phyloP scores from a whole-genome alignment of 306 rosid genomes.

The Pueraria montana region DNA sequence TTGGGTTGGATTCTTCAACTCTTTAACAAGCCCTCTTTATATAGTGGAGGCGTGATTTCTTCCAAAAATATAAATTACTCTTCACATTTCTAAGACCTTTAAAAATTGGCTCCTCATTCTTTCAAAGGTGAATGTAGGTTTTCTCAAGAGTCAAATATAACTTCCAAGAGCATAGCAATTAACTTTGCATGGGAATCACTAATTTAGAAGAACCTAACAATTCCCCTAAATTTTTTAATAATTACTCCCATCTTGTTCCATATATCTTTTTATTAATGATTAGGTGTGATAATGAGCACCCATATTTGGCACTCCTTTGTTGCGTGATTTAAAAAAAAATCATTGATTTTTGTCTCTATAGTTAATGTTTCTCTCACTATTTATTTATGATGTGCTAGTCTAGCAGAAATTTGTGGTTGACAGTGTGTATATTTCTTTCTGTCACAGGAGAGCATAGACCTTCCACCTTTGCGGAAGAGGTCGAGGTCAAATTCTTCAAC shows the following conservation, averaged over 20 bases:
- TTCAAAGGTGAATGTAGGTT: background rate
- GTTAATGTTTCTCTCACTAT: constrained; percentile 5
- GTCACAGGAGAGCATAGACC: constrained; percentile 53
- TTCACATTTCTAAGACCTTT: background rate
- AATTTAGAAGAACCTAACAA: background rate
- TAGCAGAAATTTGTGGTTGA: constrained; percentile 20
- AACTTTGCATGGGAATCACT: background rate
- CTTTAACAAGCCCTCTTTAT: background rate
- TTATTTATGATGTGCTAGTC: background rate
- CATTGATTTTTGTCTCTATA: constrained; percentile 12
- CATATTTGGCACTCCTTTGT: no score
- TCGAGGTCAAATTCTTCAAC: constrained; percentile 60
- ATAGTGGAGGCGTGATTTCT: background rate
- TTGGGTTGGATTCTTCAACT: background rate
- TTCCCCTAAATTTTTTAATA: background rate
- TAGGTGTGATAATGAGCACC: background rate
- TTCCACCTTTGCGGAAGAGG: constrained; percentile 62
- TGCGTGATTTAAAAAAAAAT: no score
- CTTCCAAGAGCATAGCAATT: background rate
- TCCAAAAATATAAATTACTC: background rate
- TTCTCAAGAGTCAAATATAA: background rate
- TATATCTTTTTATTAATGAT: background rate
- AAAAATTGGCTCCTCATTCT: background rate
- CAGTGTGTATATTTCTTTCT: background rate
- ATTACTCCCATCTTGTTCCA: background rate